phyloP scores from a whole-genome alignment of 495 filamentous ascomycete species.

The Trichoderma orchidacearum region DNA sequence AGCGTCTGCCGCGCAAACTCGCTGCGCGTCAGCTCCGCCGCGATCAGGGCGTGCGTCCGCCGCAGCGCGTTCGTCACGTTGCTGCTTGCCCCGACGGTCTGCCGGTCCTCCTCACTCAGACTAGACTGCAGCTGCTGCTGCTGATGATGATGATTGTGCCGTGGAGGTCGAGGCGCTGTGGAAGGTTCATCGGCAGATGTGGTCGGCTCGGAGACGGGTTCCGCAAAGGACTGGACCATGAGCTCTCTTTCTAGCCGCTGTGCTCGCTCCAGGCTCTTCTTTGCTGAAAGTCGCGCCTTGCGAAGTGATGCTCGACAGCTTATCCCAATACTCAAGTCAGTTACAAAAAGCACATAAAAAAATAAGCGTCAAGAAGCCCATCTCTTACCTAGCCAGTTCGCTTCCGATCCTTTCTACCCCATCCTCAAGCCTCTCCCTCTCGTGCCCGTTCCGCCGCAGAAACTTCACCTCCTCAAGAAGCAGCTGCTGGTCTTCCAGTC shows the following conservation, averaged over 20 bases:
- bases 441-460: constrained; percentile 33
- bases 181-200: constrained; percentile 13
- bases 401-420: constrained; percentile 47
- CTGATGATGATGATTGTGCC: constrained; percentile 9
- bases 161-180: constrained; percentile 3
- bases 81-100: constrained; percentile 55
- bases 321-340: neutral
- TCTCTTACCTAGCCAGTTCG: constrained; percentile 56
- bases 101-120: constrained; percentile 47
- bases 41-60: constrained; percentile 74
- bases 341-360: no score
- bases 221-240: constrained; percentile 50
- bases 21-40: constrained; percentile 65
- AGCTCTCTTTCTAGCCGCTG: constrained; percentile 64
- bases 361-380: no score
- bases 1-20: constrained; percentile 83
- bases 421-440: constrained; percentile 45
- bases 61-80: constrained; percentile 78
- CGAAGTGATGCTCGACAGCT: constrained; percentile 69
- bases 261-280: constrained; percentile 57
- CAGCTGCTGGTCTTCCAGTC: constrained; percentile 77
- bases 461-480: constrained; percentile 67
- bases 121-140: constrained; percentile 7
- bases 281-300: constrained; percentile 71
- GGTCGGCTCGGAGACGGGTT: constrained; percentile 20